phyloP scores from a whole-genome alignment of 2,329 filamentous ascomycete species.

The Xylaria digitata region DNA sequence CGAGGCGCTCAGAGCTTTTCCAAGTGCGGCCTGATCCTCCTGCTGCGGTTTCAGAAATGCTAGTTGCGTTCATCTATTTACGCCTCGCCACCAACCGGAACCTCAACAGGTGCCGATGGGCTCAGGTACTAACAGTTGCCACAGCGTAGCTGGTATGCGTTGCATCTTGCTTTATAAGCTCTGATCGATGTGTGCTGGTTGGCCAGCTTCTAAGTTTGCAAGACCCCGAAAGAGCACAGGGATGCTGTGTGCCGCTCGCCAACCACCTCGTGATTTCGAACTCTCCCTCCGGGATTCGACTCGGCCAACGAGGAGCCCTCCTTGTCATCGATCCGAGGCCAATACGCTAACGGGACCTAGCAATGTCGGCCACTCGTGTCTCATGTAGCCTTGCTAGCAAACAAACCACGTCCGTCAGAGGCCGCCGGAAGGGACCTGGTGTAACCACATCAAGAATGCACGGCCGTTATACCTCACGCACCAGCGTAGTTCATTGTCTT shows the following conservation, averaged over 20 bases:
- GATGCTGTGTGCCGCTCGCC: constrained; percentile 1
- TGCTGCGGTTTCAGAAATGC: too few relatives aligned
- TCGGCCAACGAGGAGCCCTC: neutral
- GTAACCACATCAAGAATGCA: neutral
- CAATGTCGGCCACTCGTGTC: neutral
- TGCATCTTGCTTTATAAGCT: neutral
- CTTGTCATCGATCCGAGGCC: neutral
- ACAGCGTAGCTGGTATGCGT: neutral
- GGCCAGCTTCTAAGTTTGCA: neutral
- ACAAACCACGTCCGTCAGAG: neutral
- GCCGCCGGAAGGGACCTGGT: neutral
- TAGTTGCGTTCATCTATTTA: too few relatives aligned
- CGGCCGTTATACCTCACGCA: neutral
- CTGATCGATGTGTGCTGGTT: neutral
- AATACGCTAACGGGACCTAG: neutral
- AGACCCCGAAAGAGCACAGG: neutral
- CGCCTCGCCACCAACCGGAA: too few relatives aligned
- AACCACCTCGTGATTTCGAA: neutral
- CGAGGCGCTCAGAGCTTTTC: too few relatives aligned
- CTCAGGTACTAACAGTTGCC: neutral
- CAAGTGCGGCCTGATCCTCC: too few relatives aligned
- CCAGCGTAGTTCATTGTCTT: neutral
- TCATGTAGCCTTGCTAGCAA: neutral
- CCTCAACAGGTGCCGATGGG: neutral
- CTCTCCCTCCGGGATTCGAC: neutral